Evolutionary conservation across 768 basidiomycete genomes (phyloP).

Genomic region (Lactarius sp.): DNA sequence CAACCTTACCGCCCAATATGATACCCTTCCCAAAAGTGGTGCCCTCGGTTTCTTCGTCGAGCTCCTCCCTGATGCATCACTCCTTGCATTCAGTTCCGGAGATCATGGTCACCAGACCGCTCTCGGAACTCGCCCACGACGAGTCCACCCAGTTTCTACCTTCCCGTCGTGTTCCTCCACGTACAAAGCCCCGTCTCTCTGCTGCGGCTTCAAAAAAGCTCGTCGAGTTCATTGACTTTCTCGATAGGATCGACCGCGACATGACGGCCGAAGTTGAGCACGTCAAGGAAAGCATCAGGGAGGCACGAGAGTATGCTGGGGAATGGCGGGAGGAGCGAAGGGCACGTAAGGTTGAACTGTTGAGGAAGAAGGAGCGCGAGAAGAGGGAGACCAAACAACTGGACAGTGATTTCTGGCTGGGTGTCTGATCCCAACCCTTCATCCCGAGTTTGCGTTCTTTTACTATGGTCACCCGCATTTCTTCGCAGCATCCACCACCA

Average conservation of each 20-base stretch:
- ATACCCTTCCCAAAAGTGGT: not conserved
- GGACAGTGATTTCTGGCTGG: conserved; percentile 17
- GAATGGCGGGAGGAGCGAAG: conserved; percentile 23
- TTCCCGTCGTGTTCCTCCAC: not conserved
- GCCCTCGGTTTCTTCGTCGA: conserved; percentile 1
- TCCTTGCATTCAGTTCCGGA: conserved; percentile 19
- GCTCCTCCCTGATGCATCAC: conserved; percentile 4
- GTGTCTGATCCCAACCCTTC: conserved; percentile 1
- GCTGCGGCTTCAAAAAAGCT: conserved; percentile 16
- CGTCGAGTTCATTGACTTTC: conserved; percentile 19
- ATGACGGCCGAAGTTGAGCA: conserved; percentile 22
- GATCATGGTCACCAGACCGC: conserved; percentile 20
- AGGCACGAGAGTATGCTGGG: conserved; percentile 15
- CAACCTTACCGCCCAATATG: not conserved
- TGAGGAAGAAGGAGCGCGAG: conserved; percentile 14
- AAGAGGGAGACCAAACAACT: conserved; percentile 10
- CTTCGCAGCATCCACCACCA: not conserved
- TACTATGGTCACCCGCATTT: not conserved
- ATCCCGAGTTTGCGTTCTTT: not conserved
- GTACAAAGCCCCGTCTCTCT: conserved; percentile 1
- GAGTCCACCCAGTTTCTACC: not conserved
- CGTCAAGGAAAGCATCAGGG: conserved; percentile 22
- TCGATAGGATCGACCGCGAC: conserved; percentile 23
- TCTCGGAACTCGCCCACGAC: conserved; percentile 5
- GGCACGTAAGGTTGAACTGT: conserved; percentile 3